Percentiles rank a stretch among this genome's conserved stretches.
Conservation (phyloP, 805 yeast genomes). For the Debaryomyces tyrocola region DNA sequence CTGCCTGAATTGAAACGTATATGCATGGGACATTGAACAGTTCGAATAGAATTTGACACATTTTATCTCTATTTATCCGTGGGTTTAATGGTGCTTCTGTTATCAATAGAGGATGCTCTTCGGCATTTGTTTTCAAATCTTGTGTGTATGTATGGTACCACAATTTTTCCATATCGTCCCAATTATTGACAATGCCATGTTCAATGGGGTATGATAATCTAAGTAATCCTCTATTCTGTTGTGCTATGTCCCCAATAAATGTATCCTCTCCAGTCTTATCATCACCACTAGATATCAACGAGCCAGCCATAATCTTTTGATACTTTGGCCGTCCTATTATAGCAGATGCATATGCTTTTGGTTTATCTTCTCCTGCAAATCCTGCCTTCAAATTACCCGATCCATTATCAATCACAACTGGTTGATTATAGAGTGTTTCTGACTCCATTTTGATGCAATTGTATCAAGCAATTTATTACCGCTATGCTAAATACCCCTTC, state of each 20-base stretch:
- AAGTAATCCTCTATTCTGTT: conserved; percentile 74
- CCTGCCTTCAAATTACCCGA: conserved; percentile 86
- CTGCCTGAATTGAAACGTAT: conserved; percentile 74
- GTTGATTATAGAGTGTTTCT: conserved; percentile 39
- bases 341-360: conserved; percentile 62
- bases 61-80: conserved; percentile 52
- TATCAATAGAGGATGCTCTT: conserved; percentile 83
- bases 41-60: conserved; percentile 70
- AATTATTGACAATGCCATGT: conserved; percentile 99
- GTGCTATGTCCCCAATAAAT: conserved; percentile 77
- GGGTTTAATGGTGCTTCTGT: conserved; percentile 92
- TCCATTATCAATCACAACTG: conserved; percentile 57
- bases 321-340: conserved; percentile 83
- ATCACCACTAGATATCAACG: conserved; percentile 15
- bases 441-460: conserved; percentile 7
- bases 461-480: neutral
- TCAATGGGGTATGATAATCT: conserved; percentile 68
- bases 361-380: conserved; percentile 88
- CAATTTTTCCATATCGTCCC: conserved; percentile 94
- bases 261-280: conserved; percentile 61
- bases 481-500: neutral
- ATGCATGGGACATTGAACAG: conserved; percentile 74
- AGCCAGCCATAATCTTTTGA: conserved; percentile 71
- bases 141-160: conserved; percentile 71
- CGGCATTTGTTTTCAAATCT: conserved; percentile 57